Base-by-base conservation (phyloP, 2,329 filamentous ascomycete species). In the Talaromyces marneffei region DNA sequence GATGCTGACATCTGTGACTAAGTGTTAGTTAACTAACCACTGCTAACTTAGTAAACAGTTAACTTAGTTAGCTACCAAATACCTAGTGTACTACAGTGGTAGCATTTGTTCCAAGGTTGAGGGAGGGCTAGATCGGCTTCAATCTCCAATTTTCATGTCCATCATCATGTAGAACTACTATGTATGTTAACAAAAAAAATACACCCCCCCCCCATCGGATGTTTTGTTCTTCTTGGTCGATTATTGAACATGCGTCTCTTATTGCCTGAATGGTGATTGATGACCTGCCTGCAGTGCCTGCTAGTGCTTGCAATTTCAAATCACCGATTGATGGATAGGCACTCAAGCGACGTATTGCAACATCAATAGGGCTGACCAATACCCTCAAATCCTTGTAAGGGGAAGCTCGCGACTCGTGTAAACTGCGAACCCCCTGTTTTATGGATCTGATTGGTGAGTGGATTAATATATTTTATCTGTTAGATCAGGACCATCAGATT, bases 61-160 rank as follows among this genome's bases (percentile, higher is more conserved):
- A 2, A 12, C 3, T 42, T 39, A 42, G 9, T 23, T 29, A 44
- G 10, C 4, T 50, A n/a, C n/a, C n/a, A n/a, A n/a, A n/a, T n/a
- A n/a, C n/a, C n/a, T n/a, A n/a, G n/a, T n/a, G n/a, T n/a, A n/a
- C n/a, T n/a, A n/a, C n/a, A 50, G 48, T 35, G n/a, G 48, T 33
- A 33, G 29, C 29, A 52, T 52, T 8, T 40, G 50, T 55, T 40
- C 52, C 52, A 40, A 40, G 52, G 52, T 55, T 27, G 33, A 25
- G 6, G 35, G 52, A 55, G 52, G 52, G 52, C 33, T 55, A n/a
- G 52, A 55, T 55, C 52, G 52, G 52, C 52, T 55, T 39, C 33
- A 10, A 40, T 55, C 52, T 55, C 33, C 52, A 40, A 16, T 55
- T 55, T 55, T 55, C n/a, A 25, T 40, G 31, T 29, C 52, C 27